A percentile compares a stretch with the other conserved stretches of the same genome.
Evolutionary conservation across 225 moss, liverwort and hornwort species (phyloP).

Genomic region (Pseudisothecium myosuroides): DNA sequence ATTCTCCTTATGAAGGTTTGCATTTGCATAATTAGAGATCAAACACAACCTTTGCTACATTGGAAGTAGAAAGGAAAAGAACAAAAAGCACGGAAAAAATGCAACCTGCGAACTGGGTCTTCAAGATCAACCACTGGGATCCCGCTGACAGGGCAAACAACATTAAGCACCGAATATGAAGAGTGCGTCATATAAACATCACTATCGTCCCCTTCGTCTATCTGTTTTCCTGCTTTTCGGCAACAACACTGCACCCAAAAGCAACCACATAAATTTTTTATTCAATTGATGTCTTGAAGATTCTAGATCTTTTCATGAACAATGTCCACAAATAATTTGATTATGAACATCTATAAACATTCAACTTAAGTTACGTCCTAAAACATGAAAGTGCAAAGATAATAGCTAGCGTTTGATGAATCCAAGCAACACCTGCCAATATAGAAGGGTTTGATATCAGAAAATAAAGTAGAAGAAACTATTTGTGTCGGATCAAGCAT

Average conservation of each 20-base stretch:
- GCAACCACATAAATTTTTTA: neutral
- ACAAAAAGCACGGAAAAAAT: neutral
- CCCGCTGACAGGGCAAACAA: slow-evolving; percentile 28
- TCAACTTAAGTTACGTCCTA: neutral
- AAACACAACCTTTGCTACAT: neutral
- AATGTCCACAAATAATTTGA: neutral
- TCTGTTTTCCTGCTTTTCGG: slow-evolving; percentile 18
- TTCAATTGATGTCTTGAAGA: neutral
- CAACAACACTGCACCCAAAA: slow-evolving; percentile 13
- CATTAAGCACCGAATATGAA: slow-evolving; percentile 15
- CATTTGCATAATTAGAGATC: neutral
- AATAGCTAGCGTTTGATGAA: neutral
- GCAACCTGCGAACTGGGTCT: slow-evolving; percentile 32
- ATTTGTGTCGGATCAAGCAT: neutral
- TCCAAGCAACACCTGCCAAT: neutral
- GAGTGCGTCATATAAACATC: slow-evolving; percentile 15
- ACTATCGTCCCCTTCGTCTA: neutral
- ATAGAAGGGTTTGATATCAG: neutral
- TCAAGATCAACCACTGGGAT: slow-evolving; percentile 30
- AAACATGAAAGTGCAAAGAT: neutral
- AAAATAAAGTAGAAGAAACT: neutral
- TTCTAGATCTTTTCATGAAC: neutral
- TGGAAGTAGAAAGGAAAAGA: neutral
- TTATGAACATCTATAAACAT: neutral
- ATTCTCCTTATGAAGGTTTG: neutral